Evolutionary conservation across 2,329 filamentous ascomycete species (phyloP).

Genomic region (Ophiocordyceps camponoti-rufipedis): DNA sequence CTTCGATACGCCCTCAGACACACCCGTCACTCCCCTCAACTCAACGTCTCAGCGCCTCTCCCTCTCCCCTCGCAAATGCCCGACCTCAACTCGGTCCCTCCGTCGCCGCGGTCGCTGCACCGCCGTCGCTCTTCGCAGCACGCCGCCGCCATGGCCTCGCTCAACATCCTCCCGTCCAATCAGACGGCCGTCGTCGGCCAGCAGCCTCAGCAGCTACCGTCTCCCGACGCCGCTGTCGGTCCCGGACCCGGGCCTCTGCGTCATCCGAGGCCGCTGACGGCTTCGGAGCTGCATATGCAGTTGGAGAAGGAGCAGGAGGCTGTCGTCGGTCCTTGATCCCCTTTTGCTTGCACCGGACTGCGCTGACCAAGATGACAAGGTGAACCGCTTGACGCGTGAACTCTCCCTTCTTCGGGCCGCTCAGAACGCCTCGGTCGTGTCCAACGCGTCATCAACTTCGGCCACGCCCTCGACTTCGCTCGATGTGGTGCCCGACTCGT

Average conservation of each 20-base stretch:
- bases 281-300: conserved; percentile 74
- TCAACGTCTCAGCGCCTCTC: background rate
- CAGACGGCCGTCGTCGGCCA: conserved; percentile 23
- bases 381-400: conserved; percentile 82
- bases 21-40: background rate
- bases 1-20: background rate
- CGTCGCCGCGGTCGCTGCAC: conserved; percentile 26
- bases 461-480: conserved; percentile 28
- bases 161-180: conserved; percentile 40
- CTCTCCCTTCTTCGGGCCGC: conserved; percentile 62
- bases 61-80: conserved; percentile 19
- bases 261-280: conserved; percentile 74
- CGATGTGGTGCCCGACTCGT: conserved; percentile 28
- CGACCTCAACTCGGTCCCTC: conserved; percentile 36
- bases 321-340: conserved; percentile 20
- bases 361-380: conserved; percentile 25
- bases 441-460: conserved; percentile 45
- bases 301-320: conserved; percentile 93
- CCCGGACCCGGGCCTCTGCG: conserved; percentile 55
- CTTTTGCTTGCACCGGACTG: background rate
- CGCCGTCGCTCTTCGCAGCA: conserved; percentile 25
- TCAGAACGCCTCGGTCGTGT: conserved; percentile 47
- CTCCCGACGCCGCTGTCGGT: conserved; percentile 25
- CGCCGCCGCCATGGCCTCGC: conserved; percentile 20
- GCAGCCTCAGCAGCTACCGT: background rate